Percentiles rank a stretch among this genome's conserved stretches.
These are phyloP conservation scores for Capsicum pubescens DNA, from an alignment of 257 asterid genomes.

Conservation along the genomic window DNA sequence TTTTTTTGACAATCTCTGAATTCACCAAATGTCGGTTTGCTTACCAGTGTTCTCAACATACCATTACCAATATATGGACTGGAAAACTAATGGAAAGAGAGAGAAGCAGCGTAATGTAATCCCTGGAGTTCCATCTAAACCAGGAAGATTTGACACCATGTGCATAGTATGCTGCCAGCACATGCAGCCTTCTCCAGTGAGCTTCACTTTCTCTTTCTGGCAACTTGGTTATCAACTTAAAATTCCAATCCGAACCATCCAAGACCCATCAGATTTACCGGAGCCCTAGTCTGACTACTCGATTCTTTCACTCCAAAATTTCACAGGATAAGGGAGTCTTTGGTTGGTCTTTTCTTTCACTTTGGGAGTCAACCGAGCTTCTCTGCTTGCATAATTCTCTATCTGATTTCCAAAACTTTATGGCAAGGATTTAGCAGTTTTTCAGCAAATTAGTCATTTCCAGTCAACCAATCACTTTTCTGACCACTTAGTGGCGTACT, in stretches of 20 bases:
- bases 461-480: background rate
- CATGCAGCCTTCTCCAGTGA: background rate
- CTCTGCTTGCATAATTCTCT: background rate
- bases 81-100: background rate
- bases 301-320: background rate
- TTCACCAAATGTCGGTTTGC: background rate
- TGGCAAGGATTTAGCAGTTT: background rate
- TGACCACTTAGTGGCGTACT: background rate
- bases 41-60: slow-evolving; percentile 3
- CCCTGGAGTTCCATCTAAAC: background rate
- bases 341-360: background rate
- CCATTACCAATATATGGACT: background rate
- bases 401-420: background rate
- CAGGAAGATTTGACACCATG: background rate
- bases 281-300: background rate
- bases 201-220: background rate
- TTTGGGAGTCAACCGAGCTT: background rate
- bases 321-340: background rate
- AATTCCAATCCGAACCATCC: background rate
- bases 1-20: background rate
- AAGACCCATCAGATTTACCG: background rate
- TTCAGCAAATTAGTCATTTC: background rate
- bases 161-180: background rate
- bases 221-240: background rate
- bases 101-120: background rate